Evolutionary conservation across 805 yeast genomes (phyloP).

Genomic region (Saccharomycopsis sp.): DNA sequence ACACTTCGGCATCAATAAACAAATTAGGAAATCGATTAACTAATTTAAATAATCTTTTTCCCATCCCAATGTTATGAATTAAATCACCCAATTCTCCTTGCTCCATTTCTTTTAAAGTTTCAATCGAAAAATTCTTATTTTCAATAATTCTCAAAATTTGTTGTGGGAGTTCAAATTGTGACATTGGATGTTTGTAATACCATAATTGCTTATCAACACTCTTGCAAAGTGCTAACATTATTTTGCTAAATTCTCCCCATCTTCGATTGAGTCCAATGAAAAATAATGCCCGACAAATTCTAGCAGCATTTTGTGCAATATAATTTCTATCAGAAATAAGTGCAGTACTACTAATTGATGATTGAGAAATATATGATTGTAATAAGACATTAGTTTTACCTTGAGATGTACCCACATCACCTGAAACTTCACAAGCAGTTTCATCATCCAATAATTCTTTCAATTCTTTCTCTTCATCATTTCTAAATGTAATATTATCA

Average conservation of each 20-base stretch:
- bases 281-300: slow-evolving; percentile 89
- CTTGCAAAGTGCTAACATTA: slow-evolving; percentile 75
- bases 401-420: slow-evolving; percentile 64
- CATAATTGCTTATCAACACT: slow-evolving; percentile 79
- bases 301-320: slow-evolving; percentile 91
- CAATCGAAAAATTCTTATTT: slow-evolving; percentile 61
- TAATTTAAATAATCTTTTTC: slow-evolving; percentile 49
- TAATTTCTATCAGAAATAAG: slow-evolving; percentile 81
- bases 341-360: slow-evolving; percentile 69
- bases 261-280: slow-evolving; percentile 79
- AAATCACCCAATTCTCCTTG: slow-evolving; percentile 79
- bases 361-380: slow-evolving; percentile 81
- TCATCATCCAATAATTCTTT: slow-evolving; percentile 49
- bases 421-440: slow-evolving; percentile 77
- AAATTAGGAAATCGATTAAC: slow-evolving; percentile 71
- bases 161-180: slow-evolving; percentile 77
- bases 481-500: slow-evolving; percentile 80
- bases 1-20: slow-evolving; percentile 69
- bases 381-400: slow-evolving; percentile 83
- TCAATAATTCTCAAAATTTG: slow-evolving; percentile 56
- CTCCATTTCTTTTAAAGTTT: slow-evolving; percentile 63
- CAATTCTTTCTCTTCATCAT: slow-evolving; percentile 78
- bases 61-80: slow-evolving; percentile 77
- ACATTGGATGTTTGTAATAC: slow-evolving; percentile 86
- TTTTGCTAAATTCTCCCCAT: slow-evolving; percentile 80